These are phyloP conservation scores for Rhododendron simsii DNA, from an alignment of 148 eudicot genomes.

Conservation along the genomic window DNA sequence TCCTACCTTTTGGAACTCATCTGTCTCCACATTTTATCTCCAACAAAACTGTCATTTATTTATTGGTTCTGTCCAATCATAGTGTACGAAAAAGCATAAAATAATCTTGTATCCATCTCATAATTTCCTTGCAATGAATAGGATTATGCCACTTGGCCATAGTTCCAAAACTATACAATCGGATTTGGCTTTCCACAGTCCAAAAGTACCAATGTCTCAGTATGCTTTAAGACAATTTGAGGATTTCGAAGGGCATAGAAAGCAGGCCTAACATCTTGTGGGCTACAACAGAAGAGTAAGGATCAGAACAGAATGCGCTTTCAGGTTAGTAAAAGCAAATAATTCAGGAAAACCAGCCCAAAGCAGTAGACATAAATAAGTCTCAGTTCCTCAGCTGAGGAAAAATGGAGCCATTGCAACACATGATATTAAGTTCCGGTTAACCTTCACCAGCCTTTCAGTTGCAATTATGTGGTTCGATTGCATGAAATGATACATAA, in stretches of 20 bases:
- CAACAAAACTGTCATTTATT: not conserved
- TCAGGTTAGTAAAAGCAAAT: not conserved
- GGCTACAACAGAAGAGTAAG: not conserved
- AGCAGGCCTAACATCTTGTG: not conserved
- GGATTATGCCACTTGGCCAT: not conserved
- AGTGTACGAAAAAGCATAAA: not conserved
- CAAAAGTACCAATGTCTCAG: not conserved
- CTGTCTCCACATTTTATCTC: not conserved
- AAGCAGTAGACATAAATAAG: not conserved
- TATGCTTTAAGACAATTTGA: not conserved
- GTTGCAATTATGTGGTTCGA: too few species aligned
- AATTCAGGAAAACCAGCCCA: not conserved
- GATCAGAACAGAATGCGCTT: not conserved
- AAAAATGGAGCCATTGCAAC: not conserved
- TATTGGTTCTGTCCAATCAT: not conserved
- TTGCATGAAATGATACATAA: too few species aligned
- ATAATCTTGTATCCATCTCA: not conserved
- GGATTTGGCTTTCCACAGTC: not conserved
- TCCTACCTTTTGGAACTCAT: not conserved
- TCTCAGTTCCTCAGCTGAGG: not conserved
- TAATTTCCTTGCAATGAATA: not conserved
- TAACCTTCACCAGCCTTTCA: too few species aligned
- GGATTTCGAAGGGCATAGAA: not conserved
- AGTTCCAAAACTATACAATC: not conserved
- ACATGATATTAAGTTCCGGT: too few species aligned